Conservation (phyloP, 352 stramenopile species). For the Phytophthora foliorum region DNA sequence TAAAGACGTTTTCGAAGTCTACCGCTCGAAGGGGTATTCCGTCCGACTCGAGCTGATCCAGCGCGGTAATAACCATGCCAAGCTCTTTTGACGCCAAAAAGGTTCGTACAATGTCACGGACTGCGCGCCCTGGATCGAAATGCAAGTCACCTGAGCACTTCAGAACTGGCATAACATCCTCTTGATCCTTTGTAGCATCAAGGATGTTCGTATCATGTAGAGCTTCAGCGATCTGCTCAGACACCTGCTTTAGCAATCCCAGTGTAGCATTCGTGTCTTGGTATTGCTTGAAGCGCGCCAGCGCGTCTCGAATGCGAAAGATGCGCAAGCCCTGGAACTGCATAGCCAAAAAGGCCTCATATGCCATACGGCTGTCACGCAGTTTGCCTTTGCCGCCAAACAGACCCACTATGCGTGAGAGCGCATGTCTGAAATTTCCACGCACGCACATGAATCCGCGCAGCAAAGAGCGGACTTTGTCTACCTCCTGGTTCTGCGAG, state of each 20-base stretch:
- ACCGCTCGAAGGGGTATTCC: conserved; percentile 41
- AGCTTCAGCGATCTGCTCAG: conserved; percentile 39
- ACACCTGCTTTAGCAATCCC: conserved; percentile 45
- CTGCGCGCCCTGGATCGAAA: conserved; percentile 33
- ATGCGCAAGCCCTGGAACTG: conserved; percentile 55
- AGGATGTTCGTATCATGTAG: conserved; percentile 20
- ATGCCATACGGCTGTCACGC: conserved; percentile 46
- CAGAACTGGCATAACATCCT: conserved; percentile 29
- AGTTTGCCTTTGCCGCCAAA: conserved; percentile 35
- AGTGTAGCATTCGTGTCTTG: conserved; percentile 45
- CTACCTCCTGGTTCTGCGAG: conserved; percentile 45
- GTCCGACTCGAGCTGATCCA: conserved; percentile 44
- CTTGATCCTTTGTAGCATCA: conserved; percentile 10
- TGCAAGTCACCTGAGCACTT: conserved; percentile 21
- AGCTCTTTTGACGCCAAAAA: conserved; percentile 45
- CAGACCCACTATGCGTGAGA: conserved; percentile 38
- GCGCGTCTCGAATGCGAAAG: conserved; percentile 48
- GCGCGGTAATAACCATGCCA: conserved; percentile 37
- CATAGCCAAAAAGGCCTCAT: conserved; percentile 55
- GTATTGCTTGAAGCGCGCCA: conserved; percentile 55
- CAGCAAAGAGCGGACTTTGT: conserved; percentile 62
- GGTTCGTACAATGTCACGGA: conserved; percentile 40
- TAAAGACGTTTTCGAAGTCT: conserved; percentile 55
- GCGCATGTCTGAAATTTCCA: conserved; percentile 41
- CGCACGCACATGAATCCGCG: conserved; percentile 48